phyloP scores from a whole-genome alignment of 805 yeast genomes.

The Komagataella ulmi region DNA sequence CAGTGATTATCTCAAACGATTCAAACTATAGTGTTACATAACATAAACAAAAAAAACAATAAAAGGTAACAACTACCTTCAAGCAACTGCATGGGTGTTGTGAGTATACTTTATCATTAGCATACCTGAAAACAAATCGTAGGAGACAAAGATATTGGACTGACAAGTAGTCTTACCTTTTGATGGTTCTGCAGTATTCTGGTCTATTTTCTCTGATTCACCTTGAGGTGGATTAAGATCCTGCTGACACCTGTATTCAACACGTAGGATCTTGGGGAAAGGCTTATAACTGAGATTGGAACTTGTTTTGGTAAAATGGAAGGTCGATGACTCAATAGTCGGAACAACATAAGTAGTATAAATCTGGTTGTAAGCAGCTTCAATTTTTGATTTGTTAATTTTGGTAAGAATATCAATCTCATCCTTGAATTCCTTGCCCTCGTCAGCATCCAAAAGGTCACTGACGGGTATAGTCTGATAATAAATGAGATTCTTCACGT shows the following conservation, averaged over 20 bases:
- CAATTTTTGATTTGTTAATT: background rate
- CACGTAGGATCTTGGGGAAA: background rate
- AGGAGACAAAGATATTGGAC: slow-evolving; percentile 14
- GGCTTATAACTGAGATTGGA: background rate
- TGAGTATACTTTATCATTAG: slow-evolving; percentile 17
- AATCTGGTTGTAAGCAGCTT: background rate
- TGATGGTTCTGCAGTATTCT: slow-evolving; percentile 4
- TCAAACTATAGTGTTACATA: background rate
- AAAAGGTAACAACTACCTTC: background rate
- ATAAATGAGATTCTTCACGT: background rate
- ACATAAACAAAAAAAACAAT: background rate
- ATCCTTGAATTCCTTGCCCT: slow-evolving; percentile 1
- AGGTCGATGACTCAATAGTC: background rate
- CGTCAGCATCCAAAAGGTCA: background rate
- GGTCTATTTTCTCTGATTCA: background rate
- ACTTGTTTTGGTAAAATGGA: background rate
- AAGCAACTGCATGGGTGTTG: slow-evolving; percentile 10
- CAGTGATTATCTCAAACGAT: background rate
- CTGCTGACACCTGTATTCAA: background rate
- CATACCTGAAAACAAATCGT: slow-evolving; percentile 13
- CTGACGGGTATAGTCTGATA: background rate
- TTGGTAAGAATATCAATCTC: slow-evolving; percentile 2
- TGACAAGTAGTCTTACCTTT: slow-evolving; percentile 9
- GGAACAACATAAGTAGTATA: background rate
- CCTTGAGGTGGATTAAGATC: background rate